phyloP scores from a whole-genome alignment of 768 basidiomycete genomes.

The Russula sp. region DNA sequence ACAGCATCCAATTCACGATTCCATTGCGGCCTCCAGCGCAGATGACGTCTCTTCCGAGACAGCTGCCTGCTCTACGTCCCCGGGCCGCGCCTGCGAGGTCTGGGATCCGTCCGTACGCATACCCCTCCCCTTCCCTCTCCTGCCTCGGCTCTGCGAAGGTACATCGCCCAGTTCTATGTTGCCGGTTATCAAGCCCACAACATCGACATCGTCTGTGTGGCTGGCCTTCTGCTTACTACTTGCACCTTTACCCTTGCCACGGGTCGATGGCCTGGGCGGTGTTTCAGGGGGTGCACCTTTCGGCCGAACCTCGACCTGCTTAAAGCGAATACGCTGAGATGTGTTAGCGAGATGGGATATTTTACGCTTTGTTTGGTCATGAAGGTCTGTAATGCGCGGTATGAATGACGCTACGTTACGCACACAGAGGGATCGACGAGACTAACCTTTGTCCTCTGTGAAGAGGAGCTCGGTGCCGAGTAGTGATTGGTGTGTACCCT shows the following conservation, averaged over 20 bases:
- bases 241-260: conserved; percentile 5
- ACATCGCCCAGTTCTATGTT: conserved; percentile 4
- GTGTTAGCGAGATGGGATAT: conserved; percentile 55
- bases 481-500: conserved; percentile 59
- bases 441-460: conserved; percentile 56
- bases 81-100: background rate
- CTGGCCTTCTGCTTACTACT: background rate
- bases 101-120: background rate
- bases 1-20: background rate
- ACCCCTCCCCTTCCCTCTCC: conserved; percentile 1
- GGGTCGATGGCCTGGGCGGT: background rate
- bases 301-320: conserved; percentile 55
- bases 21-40: background rate
- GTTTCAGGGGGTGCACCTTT: conserved; percentile 27
- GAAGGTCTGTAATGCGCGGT: conserved; percentile 33
- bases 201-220: background rate
- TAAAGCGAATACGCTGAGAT: conserved; percentile 66
- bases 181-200: conserved; percentile 16
- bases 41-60: background rate
- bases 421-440: no score
- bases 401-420: background rate
- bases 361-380: conserved; percentile 45
- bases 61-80: background rate
- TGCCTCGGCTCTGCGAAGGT: background rate
- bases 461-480: conserved; percentile 76